A percentile compares a stretch with the other conserved stretches of the same genome.
Evolutionary conservation across 2,329 filamentous ascomycete species (phyloP).

Genomic region (Ophiosphaerella narmari): DNA sequence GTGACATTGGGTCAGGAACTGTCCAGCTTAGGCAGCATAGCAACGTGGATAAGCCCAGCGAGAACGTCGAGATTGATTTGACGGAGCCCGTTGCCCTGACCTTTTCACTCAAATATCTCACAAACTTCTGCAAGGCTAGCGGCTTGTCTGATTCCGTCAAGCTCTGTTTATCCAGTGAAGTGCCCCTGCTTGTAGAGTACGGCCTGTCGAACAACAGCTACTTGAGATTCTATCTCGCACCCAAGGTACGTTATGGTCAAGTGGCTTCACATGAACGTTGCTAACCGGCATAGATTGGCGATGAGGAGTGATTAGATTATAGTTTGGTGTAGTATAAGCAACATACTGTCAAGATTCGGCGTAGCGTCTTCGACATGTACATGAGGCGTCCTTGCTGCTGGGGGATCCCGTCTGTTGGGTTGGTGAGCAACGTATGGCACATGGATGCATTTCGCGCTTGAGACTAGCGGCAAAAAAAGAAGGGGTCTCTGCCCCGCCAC

Average conservation of each 20-base stretch:
- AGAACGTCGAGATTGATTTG: conserved; percentile 86
- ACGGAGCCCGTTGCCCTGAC: conserved; percentile 91
- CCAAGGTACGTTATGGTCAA: conserved; percentile 71
- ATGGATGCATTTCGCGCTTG: conserved; percentile 23
- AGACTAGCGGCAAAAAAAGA: conserved; percentile 20
- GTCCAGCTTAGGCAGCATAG: conserved; percentile 89
- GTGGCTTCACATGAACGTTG: background rate
- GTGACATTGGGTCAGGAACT: conserved; percentile 94
- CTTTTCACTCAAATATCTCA: conserved; percentile 98
- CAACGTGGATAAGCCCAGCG: conserved; percentile 84
- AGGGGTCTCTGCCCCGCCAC: conserved; percentile 32
- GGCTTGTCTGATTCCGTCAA: conserved; percentile 81
- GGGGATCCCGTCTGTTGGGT: conserved; percentile 15
- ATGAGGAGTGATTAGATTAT: conserved; percentile 59
- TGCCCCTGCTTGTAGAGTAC: conserved; percentile 95
- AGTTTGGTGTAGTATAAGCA: conserved; percentile 24
- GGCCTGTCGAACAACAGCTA: conserved; percentile 82
- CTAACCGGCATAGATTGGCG: conserved; percentile 66
- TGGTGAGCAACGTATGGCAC: conserved; percentile 23
- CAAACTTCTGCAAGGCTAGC: conserved; percentile 99
- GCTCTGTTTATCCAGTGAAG: conserved; percentile 93
- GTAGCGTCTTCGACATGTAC: conserved; percentile 35
- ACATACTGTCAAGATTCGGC: conserved; percentile 33
- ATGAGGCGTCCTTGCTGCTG: conserved; percentile 25
- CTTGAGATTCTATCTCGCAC: conserved; percentile 95